Evolutionary conservation across 164 flowering plant genomes (phyloP), one percentile per base, ranked within the genome.

Genomic region (Berberis vulgaris): DNA sequence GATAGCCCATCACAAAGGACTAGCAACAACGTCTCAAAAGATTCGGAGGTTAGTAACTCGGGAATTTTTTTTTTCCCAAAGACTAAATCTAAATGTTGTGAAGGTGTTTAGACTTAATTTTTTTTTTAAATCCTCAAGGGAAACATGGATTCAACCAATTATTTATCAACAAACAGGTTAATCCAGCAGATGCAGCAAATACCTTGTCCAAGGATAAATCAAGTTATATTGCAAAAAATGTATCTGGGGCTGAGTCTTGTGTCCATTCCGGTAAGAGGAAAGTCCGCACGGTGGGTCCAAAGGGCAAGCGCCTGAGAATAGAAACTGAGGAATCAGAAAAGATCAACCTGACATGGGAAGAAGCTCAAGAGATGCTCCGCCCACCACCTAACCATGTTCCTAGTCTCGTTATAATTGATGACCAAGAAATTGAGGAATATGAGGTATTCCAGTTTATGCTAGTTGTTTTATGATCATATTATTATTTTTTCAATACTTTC

Each of bases 301-400:
- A 78, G 72, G 83, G 78, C 69, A 93, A 86, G 68, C 84, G 87
- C 66, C 67, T 82, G 4, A 73, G 73, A 61, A 76, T 87, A 65
- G 89, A 84, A 41, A 78, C 65, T 65, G 85, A 73, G 71, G 89
- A 88, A 63, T 41, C 79, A 71, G 75, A 84, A 43, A 86, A 84
- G 74, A 79, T 93, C 74, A 90, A 88, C 70, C 52, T 93, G 62
- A 88, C 92, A 6, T 86, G 89, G 89, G 91, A 86, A 74, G 89
- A 88, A 82, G 97, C 92, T 70, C 98, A 93, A 75, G 88, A 84
- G 47, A 73, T 90, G 67, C 82, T 93, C 10, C 90, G 89, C 1
- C 85, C 91, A 7, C 86, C 91, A 72, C 76, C 75, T 57, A 78
- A 78, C 64, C 70, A 62, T 71, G 66, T 64, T 45, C 89, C 98